A percentile compares a stretch with the other conserved stretches of the same genome.
These are phyloP conservation scores for Carnegiea gigantea DNA, from an alignment of 179 eudicot genomes.

Conservation along the genomic window DNA sequence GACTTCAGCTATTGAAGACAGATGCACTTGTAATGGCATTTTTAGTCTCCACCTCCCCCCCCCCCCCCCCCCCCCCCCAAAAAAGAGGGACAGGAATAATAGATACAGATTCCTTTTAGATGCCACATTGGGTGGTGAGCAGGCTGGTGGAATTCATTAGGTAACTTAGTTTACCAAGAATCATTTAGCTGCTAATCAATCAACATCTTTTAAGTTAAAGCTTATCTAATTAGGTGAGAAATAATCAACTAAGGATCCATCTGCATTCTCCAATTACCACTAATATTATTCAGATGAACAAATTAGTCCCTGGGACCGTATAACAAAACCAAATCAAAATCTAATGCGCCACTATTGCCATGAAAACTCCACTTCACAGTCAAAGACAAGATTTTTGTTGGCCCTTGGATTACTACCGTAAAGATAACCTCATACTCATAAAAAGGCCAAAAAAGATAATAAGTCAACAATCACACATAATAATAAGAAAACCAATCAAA, in stretches of 20 bases:
- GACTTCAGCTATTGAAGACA: not conserved
- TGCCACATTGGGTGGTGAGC: not conserved
- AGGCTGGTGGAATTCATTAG: not conserved
- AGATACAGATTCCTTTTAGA: not conserved
- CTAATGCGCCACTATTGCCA: slow-evolving; percentile 6
- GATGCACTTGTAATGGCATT: not conserved
- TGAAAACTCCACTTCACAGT: not conserved
- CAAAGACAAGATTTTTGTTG: slow-evolving; percentile 6
- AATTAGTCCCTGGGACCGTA: not conserved
- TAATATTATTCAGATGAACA: not conserved
- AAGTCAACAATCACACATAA: slow-evolving; percentile 17
- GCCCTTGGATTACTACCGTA: not conserved
- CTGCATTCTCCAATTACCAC: not conserved
- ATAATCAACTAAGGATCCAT: not conserved
- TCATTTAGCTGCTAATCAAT: not conserved
- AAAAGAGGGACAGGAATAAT: not conserved
- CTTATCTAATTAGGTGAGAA: not conserved
- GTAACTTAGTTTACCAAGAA: not conserved
- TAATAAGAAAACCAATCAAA: not conserved
- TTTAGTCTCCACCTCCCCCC: not conserved
- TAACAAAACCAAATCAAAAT: not conserved
- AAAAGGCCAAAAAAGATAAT: slow-evolving; percentile 4
- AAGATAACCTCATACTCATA: not conserved
- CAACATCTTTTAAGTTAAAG: not conserved
- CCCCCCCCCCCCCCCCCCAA: not conserved